A percentile compares a stretch with the other conserved stretches of the same genome.
Evolutionary conservation across 2,329 filamentous ascomycete genomes (phyloP).

Genomic region (Stachybotrys elegans): DNA sequence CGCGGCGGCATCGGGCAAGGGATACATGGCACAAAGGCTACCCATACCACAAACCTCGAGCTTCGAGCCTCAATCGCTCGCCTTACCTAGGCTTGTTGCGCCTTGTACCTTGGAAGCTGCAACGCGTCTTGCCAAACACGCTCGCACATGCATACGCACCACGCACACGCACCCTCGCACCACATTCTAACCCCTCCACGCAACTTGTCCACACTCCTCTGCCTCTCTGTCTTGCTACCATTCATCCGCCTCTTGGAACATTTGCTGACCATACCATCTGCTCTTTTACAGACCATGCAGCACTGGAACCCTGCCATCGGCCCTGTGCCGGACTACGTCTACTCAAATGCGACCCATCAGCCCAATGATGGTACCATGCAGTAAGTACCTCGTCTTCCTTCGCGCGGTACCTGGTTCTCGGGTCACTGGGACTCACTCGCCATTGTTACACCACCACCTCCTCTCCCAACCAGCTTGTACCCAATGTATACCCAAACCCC

Average conservation of each 20-base stretch:
- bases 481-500: slow-evolving; percentile 12
- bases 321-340: slow-evolving; percentile 56
- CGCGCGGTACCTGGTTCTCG: slow-evolving; percentile 20
- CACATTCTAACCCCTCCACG: too few species aligned
- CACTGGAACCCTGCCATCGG: slow-evolving; percentile 59
- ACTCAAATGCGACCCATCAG: slow-evolving; percentile 48
- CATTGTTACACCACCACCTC: slow-evolving; percentile 12
- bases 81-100: too few species aligned
- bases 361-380: slow-evolving; percentile 53
- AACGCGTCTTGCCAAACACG: too few species aligned
- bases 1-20: too few species aligned
- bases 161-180: too few species aligned
- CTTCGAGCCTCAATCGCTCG: too few species aligned
- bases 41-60: too few species aligned
- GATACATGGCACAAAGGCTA: too few species aligned
- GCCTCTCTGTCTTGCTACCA: background rate
- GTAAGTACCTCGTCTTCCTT: slow-evolving; percentile 44
- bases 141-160: too few species aligned
- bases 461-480: too few species aligned
- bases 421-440: slow-evolving; percentile 7
- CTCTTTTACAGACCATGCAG: slow-evolving; percentile 47
- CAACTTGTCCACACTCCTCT: slow-evolving; percentile 2
- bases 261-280: slow-evolving; percentile 18
- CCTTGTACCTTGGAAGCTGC: too few species aligned
- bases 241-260: background rate